Conservation (phyloP, 75 land plant species). For the Selaginella tamariscina region DNA sequence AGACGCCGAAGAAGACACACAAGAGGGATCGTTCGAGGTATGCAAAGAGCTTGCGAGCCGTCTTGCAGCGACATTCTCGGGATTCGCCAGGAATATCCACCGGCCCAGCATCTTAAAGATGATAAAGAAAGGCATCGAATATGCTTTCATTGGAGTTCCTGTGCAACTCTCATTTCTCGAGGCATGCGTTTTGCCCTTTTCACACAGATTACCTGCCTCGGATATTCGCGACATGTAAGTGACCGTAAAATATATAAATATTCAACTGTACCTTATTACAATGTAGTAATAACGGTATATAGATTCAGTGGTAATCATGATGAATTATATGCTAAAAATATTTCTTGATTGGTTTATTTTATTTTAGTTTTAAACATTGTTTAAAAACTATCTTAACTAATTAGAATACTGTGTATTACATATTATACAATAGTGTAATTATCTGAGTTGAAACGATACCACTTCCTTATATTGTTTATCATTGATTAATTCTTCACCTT, state of each 20-base stretch:
- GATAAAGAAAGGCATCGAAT: slow-evolving; percentile 59
- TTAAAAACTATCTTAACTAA: too few relatives aligned
- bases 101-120: slow-evolving; percentile 54
- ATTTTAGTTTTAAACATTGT: too few relatives aligned
- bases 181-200: slow-evolving; percentile 64
- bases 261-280: too few relatives aligned
- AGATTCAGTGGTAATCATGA: too few relatives aligned
- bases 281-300: too few relatives aligned
- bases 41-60: slow-evolving; percentile 74
- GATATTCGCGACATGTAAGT: slow-evolving; percentile 74
- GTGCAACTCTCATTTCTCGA: slow-evolving; percentile 71
- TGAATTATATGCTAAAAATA: too few relatives aligned
- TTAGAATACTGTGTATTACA: too few relatives aligned
- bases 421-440: too few relatives aligned
- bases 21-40: slow-evolving; percentile 41
- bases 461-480: background rate
- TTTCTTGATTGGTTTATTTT: too few relatives aligned
- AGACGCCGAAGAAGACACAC: slow-evolving; percentile 24
- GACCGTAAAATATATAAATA: too few relatives aligned
- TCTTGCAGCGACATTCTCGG: slow-evolving; percentile 59
- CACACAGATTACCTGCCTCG: slow-evolving; percentile 48
- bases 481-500: too few relatives aligned
- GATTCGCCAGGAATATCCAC: slow-evolving; percentile 72
- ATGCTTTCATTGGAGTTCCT: slow-evolving; percentile 77
- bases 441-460: too few relatives aligned